Conservation (phyloP, 306 rosid genomes). For the Medicago arabica region DNA sequence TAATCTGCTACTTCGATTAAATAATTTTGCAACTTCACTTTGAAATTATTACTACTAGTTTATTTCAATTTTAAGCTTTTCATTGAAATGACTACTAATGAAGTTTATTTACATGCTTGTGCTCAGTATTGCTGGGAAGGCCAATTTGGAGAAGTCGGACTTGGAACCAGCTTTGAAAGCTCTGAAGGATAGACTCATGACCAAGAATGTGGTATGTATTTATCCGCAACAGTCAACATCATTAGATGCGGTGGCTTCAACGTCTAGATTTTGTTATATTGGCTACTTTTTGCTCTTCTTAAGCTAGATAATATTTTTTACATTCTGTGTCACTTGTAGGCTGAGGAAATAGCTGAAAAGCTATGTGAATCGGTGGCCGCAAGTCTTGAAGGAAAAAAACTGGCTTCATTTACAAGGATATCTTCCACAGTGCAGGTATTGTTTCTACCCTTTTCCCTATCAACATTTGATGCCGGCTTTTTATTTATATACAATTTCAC, state of each 20-base stretch:
- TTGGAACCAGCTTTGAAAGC: conserved; percentile 96
- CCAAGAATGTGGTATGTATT: conserved; percentile 93
- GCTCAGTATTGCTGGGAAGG: conserved; percentile 94
- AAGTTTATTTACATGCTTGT: conserved; percentile 32
- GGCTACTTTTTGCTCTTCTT: conserved; percentile 20
- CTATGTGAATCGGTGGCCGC: conserved; percentile 98
- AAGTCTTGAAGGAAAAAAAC: conserved; percentile 96
- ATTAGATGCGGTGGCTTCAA: neutral
- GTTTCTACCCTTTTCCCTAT: conserved; percentile 36
- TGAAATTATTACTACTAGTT: neutral
- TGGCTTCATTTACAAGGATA: conserved; percentile 92
- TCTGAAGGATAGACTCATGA: conserved; percentile 97
- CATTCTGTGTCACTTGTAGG: conserved; percentile 58
- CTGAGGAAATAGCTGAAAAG: conserved; percentile 99
- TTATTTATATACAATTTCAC: neutral
- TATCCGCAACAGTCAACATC: conserved; percentile 8
- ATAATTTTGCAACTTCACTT: neutral
- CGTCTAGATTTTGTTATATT: conserved; percentile 4
- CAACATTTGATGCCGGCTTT: neutral
- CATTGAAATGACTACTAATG: conserved; percentile 26
- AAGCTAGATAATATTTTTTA: conserved; percentile 35
- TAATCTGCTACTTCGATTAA: conserved; percentile 1
- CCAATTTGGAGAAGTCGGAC: conserved; percentile 93
- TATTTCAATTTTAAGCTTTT: conserved; percentile 28
- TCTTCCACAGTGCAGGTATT: conserved; percentile 95